These are phyloP conservation scores for Casuarina equisetifolia DNA, from an alignment of 306 rosid genomes.

Conservation along the genomic window DNA sequence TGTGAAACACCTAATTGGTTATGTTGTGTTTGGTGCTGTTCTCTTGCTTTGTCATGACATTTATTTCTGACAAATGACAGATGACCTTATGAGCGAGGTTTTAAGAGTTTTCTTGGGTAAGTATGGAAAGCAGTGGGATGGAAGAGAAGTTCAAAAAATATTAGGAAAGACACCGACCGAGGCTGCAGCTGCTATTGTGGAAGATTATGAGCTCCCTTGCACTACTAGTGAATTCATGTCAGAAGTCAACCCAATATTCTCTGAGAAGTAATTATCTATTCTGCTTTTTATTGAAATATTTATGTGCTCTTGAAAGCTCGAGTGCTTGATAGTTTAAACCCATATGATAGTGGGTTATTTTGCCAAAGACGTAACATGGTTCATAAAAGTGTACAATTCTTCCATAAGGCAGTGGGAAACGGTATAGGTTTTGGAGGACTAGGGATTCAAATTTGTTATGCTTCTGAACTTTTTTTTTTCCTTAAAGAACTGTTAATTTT, in stretches of 20 bases:
- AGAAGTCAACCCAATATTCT: slow-evolving; percentile 62
- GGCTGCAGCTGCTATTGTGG: slow-evolving; percentile 60
- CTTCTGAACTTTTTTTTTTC: neutral
- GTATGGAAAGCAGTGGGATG: slow-evolving; percentile 91
- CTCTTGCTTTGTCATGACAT: neutral
- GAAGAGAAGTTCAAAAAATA: slow-evolving; percentile 65
- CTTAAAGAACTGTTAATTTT: neutral
- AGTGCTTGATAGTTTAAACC: neutral
- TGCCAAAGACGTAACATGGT: slow-evolving; percentile 10
- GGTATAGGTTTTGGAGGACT: neutral
- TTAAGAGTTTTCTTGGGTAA: slow-evolving; percentile 52
- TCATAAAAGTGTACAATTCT: neutral
- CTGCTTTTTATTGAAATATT: slow-evolving; percentile 1
- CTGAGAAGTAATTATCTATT: slow-evolving; percentile 51
- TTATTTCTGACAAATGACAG: slow-evolving; percentile 34
- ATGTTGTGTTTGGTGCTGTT: neutral
- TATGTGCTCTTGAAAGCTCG: slow-evolving; percentile 8
- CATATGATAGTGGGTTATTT: neutral
- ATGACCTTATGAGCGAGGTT: slow-evolving; percentile 63
- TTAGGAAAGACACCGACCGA: slow-evolving; percentile 73
- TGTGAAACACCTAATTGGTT: slow-evolving; percentile 2
- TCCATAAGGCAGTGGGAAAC: neutral
- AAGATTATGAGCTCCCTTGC: slow-evolving; percentile 81
- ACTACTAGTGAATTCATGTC: slow-evolving; percentile 60
- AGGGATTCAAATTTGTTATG: neutral